A percentile compares a stretch with the other conserved stretches of the same genome.
Conservation (phyloP, 345 rosid genomes). For the Populus nigra region DNA sequence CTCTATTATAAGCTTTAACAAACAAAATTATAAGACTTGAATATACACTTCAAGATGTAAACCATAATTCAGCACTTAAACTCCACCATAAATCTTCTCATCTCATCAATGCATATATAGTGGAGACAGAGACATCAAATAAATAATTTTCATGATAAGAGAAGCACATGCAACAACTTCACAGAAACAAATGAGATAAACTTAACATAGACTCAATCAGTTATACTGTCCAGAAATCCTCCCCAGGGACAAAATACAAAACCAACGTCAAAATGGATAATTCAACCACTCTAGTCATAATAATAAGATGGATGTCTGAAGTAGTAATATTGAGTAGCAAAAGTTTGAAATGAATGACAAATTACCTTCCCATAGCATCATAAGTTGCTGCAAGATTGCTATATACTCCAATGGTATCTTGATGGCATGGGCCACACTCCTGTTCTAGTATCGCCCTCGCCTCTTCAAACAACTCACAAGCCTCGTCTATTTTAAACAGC, state of each 20-base stretch:
- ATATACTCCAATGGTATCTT: conserved; percentile 92
- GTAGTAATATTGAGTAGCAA: neutral
- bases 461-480: conserved; percentile 90
- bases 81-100: neutral
- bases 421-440: conserved; percentile 94
- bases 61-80: neutral
- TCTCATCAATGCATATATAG: neutral
- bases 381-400: conserved; percentile 99
- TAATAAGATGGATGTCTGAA: neutral
- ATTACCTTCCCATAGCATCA: conserved; percentile 99
- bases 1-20: neutral
- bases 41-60: neutral
- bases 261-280: neutral
- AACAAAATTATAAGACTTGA: neutral
- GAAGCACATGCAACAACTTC: neutral
- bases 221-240: neutral
- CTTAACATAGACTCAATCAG: neutral
- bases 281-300: neutral
- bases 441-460: conserved; percentile 82
- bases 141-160: neutral
- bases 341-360: neutral
- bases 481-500: conserved; percentile 94
- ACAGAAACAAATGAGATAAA: neutral
- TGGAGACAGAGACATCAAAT: neutral
- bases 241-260: neutral